Evolutionary conservation across 805 yeast species (phyloP).

Genomic region (Saccharomycopsis sp.): DNA sequence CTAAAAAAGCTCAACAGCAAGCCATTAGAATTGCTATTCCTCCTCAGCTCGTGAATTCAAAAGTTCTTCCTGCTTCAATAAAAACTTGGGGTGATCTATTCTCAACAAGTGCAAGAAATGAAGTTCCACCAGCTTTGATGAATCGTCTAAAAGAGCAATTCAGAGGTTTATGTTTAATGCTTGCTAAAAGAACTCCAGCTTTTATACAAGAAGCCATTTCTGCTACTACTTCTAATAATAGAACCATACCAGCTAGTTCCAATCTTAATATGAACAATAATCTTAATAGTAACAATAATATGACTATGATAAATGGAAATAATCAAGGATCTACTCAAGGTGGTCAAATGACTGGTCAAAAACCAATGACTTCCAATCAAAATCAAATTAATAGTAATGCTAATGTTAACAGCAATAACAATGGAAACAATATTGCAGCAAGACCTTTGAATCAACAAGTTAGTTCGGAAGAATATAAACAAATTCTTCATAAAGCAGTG

Average conservation of each 20-base stretch:
- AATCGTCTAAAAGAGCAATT: slow-evolving; percentile 8
- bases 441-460: too few relatives aligned
- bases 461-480: slow-evolving; percentile 5
- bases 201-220: slow-evolving; percentile 3
- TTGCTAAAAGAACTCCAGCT: slow-evolving; percentile 9
- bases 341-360: neutral
- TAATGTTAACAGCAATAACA: slow-evolving; percentile 1
- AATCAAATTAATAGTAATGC: neutral
- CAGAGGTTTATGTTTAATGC: slow-evolving; percentile 6
- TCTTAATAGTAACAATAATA: too few relatives aligned
- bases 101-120: slow-evolving; percentile 40
- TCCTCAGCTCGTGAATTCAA: slow-evolving; percentile 38
- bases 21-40: slow-evolving; percentile 32
- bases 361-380: neutral
- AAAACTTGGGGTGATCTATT: slow-evolving; percentile 58
- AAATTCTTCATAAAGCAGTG: slow-evolving; percentile 1
- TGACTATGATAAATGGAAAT: too few relatives aligned
- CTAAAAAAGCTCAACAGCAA: slow-evolving; percentile 15
- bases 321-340: neutral
- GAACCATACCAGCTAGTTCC: too few relatives aligned
- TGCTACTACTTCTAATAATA: too few relatives aligned
- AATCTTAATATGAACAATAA: too few relatives aligned
- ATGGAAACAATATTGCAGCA: slow-evolving; percentile 1
- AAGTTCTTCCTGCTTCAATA: slow-evolving; percentile 52
- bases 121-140: slow-evolving; percentile 34